Percentiles rank a stretch among this genome's conserved stretches.
These are phyloP conservation scores for Penicillium sp. DNA, from an alignment of 2,329 filamentous ascomycete species.

Conservation along the genomic window DNA sequence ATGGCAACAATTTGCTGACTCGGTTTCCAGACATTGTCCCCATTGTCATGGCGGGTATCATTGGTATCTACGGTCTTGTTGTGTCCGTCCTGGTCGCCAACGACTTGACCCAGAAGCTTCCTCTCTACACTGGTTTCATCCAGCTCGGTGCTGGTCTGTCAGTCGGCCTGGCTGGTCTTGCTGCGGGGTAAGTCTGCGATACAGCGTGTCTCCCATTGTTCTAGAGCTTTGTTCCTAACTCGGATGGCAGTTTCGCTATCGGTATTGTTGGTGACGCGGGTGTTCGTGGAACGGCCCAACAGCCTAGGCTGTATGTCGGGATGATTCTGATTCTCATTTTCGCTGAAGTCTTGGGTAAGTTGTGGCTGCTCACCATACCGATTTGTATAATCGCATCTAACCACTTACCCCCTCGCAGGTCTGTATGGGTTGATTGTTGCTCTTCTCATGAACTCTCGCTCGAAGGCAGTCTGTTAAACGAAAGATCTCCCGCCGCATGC, in stretches of 20 bases:
- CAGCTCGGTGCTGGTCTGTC: constrained; percentile 80
- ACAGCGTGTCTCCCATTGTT: neutral
- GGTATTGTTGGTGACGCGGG: constrained; percentile 69
- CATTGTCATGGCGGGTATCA: constrained; percentile 99
- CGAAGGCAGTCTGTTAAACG: constrained; percentile 60
- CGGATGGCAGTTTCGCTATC: constrained; percentile 64
- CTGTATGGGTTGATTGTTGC: constrained; percentile 98
- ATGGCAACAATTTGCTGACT: constrained; percentile 13
- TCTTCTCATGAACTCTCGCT: constrained; percentile 99
- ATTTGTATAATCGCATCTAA: constrained; percentile 24
- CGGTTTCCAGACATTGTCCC: constrained; percentile 80
- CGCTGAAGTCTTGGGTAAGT: constrained; percentile 92
- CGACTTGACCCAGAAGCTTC: constrained; percentile 66
- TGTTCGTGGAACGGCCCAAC: constrained; percentile 52
- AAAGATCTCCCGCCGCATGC: constrained; percentile 9
- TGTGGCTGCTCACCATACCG: neutral
- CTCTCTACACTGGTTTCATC: constrained; percentile 79
- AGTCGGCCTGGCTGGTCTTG: constrained; percentile 78
- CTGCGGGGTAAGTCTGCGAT: constrained; percentile 55
- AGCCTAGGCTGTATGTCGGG: constrained; percentile 74
- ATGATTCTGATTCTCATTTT: constrained; percentile 99
- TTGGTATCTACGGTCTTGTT: constrained; percentile 95
- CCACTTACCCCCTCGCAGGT: constrained; percentile 54
- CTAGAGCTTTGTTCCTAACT: constrained; percentile 11
- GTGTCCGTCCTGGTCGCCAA: constrained; percentile 85